phyloP scores from a whole-genome alignment of 169 alveolate genomes.

The Theileria parva region DNA sequence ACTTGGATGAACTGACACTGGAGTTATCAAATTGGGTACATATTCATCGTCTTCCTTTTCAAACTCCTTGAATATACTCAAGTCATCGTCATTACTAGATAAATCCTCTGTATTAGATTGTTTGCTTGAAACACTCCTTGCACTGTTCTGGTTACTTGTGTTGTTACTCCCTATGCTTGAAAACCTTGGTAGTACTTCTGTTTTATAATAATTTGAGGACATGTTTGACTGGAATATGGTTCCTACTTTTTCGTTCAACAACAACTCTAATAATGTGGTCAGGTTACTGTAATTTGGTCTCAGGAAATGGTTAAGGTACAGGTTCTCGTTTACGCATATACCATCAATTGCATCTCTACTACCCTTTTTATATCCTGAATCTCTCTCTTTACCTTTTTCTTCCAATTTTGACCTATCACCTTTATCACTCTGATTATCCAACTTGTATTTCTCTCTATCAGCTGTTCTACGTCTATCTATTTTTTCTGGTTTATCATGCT shows the following conservation, averaged over 20 bases:
- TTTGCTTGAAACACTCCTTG: background rate
- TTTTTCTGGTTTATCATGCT: slow-evolving; percentile 7
- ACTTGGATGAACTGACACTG: background rate
- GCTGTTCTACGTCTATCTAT: background rate
- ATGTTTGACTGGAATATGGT: slow-evolving; percentile 31
- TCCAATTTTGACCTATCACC: slow-evolving; percentile 28
- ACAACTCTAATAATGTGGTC: background rate
- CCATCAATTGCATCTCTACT: slow-evolving; percentile 20
- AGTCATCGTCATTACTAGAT: background rate
- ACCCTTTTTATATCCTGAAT: background rate
- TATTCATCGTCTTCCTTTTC: background rate
- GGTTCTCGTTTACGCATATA: slow-evolving; percentile 47
- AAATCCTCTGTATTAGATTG: background rate
- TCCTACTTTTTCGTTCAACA: slow-evolving; percentile 27
- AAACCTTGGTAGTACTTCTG: background rate
- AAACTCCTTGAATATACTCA: background rate
- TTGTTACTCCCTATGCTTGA: background rate
- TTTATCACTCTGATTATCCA: slow-evolving; percentile 13
- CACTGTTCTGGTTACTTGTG: background rate
- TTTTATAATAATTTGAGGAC: slow-evolving; percentile 18
- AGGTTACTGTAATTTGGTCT: slow-evolving; percentile 47
- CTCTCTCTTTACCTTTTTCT: slow-evolving; percentile 13
- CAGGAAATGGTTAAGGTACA: slow-evolving; percentile 51
- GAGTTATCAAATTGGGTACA: slow-evolving; percentile 3
- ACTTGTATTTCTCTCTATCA: slow-evolving; percentile 8